Evolutionary conservation across 768 basidiomycete genomes (phyloP), one percentile per base, ranked within the genome.

Genomic region (Multifurca ochricompacta): DNA sequence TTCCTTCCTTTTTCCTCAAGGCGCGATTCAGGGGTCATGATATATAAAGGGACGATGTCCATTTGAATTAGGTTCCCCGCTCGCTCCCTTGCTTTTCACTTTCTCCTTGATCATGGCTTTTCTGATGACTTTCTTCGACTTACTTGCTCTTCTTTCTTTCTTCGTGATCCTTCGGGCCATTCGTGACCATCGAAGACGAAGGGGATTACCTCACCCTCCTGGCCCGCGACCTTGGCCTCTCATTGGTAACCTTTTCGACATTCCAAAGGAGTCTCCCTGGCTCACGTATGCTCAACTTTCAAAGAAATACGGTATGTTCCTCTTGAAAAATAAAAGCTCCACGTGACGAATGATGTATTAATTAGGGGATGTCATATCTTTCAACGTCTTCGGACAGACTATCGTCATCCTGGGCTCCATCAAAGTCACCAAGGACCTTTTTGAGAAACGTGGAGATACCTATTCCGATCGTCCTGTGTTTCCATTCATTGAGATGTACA

Each of bases 401-500:
- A 71, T 78, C 64, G 59, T 82, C 46, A 66, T 83, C 51, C 64
- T 82, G 34, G 77, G 74, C 63, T 73, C 72, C 52, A 56, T 69
- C 54, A 69, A 73, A 54, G 73, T 70, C 7, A 70, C 74, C 31
- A 68, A 69, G 8, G 77, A 75, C 53, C 65, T 83, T 23, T 67
- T 83, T 28, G 79, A 79, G 37, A 79, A 73, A 62, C 71, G 77
- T 48, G 74, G 78, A 54, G 60, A 71, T 18, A 76, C 13, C n/a
- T 53, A 45, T n/a, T 45, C 52, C 6, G 35, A 32, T 34, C 52
- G 52, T 28, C 34, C 43, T 19, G 27, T 13, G 5, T 11, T 36
- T 11, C 21, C 42, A 6, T 36, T 53, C 7, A 6, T 6, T 3
- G 52, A 46, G 9, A 45, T 53, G 52, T 53, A 27, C 31, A 32